Percentiles rank a stretch among this genome's conserved stretches.
Evolutionary conservation across 495 filamentous ascomycete genomes (phyloP).

Genomic region (Evernia prunastri): DNA sequence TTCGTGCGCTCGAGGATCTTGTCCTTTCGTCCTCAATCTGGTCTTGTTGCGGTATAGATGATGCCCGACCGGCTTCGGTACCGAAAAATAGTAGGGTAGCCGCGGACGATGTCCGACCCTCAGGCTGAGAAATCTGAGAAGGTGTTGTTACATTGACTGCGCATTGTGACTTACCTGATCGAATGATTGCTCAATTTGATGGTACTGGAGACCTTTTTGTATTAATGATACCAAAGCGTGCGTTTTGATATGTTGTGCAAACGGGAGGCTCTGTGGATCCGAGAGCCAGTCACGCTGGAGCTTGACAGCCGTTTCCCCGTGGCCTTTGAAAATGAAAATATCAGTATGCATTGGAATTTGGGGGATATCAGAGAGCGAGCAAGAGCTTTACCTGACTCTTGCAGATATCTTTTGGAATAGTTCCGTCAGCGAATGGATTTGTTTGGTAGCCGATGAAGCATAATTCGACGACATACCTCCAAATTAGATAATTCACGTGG

Average conservation of each 20-base stretch:
- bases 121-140: constrained; percentile 14
- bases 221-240: constrained; percentile 69
- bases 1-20: constrained; percentile 33
- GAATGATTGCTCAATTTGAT: constrained; percentile 58
- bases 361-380: background rate
- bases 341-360: constrained; percentile 14
- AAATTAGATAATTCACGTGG: constrained; percentile 97
- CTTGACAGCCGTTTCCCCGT: constrained; percentile 67
- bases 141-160: background rate
- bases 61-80: constrained; percentile 34
- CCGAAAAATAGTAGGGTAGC: constrained; percentile 45
- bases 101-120: constrained; percentile 19
- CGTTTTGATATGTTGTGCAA: constrained; percentile 66
- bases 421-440: constrained; percentile 29
- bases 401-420: constrained; percentile 60
- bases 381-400: constrained; percentile 74
- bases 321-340: constrained; percentile 32
- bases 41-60: constrained; percentile 19
- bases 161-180: constrained; percentile 47
- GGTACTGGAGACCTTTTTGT: constrained; percentile 71
- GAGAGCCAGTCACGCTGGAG: constrained; percentile 72
- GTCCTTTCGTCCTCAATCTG: constrained; percentile 23
- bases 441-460: background rate
- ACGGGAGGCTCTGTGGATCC: constrained; percentile 67
- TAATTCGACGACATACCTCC: constrained; percentile 66